Conservation (phyloP, 23 red algal species). For the Gracilaria caudata region DNA sequence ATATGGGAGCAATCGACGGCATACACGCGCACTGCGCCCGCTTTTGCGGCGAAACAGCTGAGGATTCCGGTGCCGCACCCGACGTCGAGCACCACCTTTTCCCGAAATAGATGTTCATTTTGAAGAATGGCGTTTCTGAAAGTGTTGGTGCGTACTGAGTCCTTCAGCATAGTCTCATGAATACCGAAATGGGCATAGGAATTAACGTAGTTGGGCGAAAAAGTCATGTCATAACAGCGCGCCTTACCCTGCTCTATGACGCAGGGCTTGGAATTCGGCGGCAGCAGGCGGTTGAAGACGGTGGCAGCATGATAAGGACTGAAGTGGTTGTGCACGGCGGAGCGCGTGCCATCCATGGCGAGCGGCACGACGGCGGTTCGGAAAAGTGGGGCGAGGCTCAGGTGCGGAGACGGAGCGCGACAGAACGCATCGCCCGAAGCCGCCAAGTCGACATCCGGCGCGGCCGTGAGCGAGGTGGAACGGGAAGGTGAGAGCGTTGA, state of each 20-base stretch:
- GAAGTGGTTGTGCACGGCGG: not conserved
- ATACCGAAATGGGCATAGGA: constrained; percentile 93
- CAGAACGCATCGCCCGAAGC: not conserved
- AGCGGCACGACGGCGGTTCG: not conserved
- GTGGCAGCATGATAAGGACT: not conserved
- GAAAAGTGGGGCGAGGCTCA: too few relatives aligned
- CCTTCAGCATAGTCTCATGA: constrained; percentile 90
- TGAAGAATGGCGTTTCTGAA: constrained; percentile 82
- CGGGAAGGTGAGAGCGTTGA: not conserved
- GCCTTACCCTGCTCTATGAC: constrained; percentile 5
- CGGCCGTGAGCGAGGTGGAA: too few relatives aligned
- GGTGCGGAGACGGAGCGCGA: too few relatives aligned
- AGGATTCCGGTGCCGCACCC: constrained; percentile 89
- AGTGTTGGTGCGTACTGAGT: constrained; percentile 71
- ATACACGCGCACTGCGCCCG: constrained; percentile 76
- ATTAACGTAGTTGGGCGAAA: constrained; percentile 81
- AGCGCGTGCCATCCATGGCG: not conserved
- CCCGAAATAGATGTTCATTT: constrained; percentile 70
- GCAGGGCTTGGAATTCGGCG: constrained; percentile 8
- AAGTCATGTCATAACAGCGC: constrained; percentile 63
- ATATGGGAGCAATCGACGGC: constrained; percentile 83
- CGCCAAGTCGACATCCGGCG: too few relatives aligned
- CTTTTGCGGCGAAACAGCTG: constrained; percentile 77
- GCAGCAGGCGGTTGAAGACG: constrained; percentile 20
- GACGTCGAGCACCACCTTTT: constrained; percentile 87